These are phyloP conservation scores for Nematodospora anomalae DNA, from an alignment of 1,139 yeast genomes.

Conservation along the genomic window DNA sequence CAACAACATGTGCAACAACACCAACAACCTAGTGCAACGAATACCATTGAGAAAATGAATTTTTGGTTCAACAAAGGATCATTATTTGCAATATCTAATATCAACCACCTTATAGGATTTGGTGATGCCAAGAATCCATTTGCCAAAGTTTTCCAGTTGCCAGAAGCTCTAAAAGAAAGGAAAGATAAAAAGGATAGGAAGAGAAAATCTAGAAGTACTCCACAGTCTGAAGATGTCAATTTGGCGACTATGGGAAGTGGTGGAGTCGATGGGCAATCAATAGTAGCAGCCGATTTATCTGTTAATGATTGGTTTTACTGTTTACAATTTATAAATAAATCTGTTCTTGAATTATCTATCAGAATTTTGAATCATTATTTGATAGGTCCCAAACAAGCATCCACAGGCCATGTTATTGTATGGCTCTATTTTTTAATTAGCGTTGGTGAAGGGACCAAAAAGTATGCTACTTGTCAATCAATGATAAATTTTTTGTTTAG, in stretches of 20 bases:
- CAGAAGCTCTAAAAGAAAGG: constrained; percentile 69
- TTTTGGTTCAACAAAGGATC: constrained; percentile 79
- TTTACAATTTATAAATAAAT: constrained; percentile 56
- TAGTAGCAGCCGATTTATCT: constrained; percentile 45
- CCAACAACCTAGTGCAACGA: constrained; percentile 23
- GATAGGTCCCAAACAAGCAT: constrained; percentile 68
- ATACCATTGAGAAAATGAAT: constrained; percentile 56
- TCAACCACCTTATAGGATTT: constrained; percentile 71
- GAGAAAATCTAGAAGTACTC: constrained; percentile 42
- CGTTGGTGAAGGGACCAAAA: constrained; percentile 56
- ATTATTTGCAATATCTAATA: constrained; percentile 71
- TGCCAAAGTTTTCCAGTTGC: constrained; percentile 67
- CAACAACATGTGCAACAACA: constrained; percentile 21
- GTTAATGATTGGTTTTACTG: constrained; percentile 61
- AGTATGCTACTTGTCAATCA: constrained; percentile 46
- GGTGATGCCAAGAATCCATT: constrained; percentile 76
- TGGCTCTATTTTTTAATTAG: constrained; percentile 70
- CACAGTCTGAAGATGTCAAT: constrained; percentile 18
- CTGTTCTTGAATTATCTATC: constrained; percentile 65
- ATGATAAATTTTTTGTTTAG: constrained; percentile 55
- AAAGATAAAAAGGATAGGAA: constrained; percentile 70
- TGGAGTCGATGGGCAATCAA: constrained; percentile 30
- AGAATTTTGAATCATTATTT: constrained; percentile 64
- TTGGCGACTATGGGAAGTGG: constrained; percentile 10
- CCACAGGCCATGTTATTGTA: constrained; percentile 67